Percentiles rank a stretch among this genome's conserved stretches.
Conservation (phyloP, 2,329 filamentous ascomycete genomes). For the Cadophora sp. region DNA sequence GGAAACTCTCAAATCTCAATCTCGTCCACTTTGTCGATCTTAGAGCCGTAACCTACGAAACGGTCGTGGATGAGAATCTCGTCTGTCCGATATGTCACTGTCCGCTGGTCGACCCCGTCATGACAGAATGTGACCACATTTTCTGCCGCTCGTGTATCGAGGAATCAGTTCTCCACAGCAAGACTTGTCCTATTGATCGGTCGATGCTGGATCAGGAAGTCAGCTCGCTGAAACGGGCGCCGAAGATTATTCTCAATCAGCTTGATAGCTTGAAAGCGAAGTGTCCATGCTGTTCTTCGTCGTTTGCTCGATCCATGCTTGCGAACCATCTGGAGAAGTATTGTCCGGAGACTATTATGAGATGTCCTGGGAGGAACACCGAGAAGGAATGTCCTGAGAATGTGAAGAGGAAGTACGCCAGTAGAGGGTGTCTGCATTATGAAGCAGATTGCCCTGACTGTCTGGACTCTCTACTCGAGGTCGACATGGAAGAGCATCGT, state of each 20-base stretch:
- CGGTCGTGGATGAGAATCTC: conserved; percentile 47
- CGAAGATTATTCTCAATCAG: conserved; percentile 62
- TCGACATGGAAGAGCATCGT: conserved; percentile 55
- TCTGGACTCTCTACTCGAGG: conserved; percentile 51
- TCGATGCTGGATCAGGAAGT: conserved; percentile 49
- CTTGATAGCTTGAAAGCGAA: conserved; percentile 64
- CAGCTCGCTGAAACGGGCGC: conserved; percentile 32
- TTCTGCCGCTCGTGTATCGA: conserved; percentile 66
- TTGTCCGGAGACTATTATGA: conserved; percentile 61
- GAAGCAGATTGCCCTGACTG: conserved; percentile 61
- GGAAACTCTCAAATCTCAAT: conserved; percentile 26
- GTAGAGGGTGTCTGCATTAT: conserved; percentile 62
- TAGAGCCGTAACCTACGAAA: conserved; percentile 46
- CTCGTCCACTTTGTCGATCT: conserved; percentile 42
- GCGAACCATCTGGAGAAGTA: conserved; percentile 62
- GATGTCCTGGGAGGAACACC: conserved; percentile 52
- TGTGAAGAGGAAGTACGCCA: conserved; percentile 57
- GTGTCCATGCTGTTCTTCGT: conserved; percentile 63
- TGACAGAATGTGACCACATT: conserved; percentile 68
- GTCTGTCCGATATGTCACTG: conserved; percentile 59
- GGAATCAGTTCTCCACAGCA: conserved; percentile 50
- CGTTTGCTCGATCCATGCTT: conserved; percentile 59
- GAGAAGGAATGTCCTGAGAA: conserved; percentile 58
- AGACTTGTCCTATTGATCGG: conserved; percentile 66
- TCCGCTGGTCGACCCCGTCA: conserved; percentile 64